A percentile compares a stretch with the other conserved stretches of the same genome.
Evolutionary conservation across 495 filamentous ascomycete genomes (phyloP).

Genomic region (Aspergillus bridgeri): DNA sequence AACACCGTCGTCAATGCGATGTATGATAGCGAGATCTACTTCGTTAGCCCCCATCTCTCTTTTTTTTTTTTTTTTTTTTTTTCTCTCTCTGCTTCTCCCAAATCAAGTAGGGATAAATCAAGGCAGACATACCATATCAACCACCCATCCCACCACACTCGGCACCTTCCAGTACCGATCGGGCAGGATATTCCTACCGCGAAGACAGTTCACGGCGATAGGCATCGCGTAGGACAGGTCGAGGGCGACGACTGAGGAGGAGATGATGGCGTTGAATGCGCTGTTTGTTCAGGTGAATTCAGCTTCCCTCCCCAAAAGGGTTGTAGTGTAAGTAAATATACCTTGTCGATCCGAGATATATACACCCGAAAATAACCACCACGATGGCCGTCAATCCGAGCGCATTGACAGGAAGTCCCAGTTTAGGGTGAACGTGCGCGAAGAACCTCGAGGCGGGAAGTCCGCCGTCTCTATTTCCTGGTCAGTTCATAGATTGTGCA

Average conservation of each 20-base stretch:
- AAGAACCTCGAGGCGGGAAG: conserved; percentile 62
- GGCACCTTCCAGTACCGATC: conserved; percentile 57
- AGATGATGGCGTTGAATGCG: conserved; percentile 61
- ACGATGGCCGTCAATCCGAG: conserved; percentile 58
- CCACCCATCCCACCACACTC: conserved; percentile 52
- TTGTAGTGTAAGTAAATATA: no score
- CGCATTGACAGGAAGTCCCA: conserved; percentile 65
- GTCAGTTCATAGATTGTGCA: neutral
- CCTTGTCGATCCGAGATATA: conserved; percentile 68
- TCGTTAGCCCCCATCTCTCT: no score
- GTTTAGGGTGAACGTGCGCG: conserved; percentile 54
- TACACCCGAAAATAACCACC: conserved; percentile 64
- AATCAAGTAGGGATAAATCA: conserved; percentile 26
- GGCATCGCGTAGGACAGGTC: conserved; percentile 70
- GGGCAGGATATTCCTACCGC: conserved; percentile 60
- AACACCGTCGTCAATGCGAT: conserved; percentile 65
- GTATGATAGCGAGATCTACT: conserved; percentile 58
- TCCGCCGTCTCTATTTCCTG: conserved; percentile 53
- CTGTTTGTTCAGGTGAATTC: conserved; percentile 16
- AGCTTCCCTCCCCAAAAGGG: no score
- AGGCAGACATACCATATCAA: conserved; percentile 50
- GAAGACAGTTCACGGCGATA: conserved; percentile 59
- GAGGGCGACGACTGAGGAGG: conserved; percentile 64
- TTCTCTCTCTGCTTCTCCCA: conserved; percentile 15
- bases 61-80: no score